phyloP scores from a whole-genome alignment of 768 basidiomycete species.

The Hygrophorus russula region DNA sequence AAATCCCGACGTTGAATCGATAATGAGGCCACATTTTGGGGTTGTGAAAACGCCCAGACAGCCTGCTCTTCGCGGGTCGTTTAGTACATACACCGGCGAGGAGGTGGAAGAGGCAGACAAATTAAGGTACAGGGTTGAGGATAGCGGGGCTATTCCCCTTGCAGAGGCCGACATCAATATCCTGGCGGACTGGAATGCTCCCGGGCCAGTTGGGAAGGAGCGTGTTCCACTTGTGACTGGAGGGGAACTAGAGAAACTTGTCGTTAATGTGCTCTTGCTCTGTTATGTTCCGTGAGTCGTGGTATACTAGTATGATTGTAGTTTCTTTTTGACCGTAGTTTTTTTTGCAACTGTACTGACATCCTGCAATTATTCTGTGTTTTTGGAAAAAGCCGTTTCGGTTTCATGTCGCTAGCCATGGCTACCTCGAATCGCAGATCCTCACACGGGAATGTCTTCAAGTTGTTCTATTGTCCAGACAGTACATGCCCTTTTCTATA shows the following conservation, averaged over 20 bases:
- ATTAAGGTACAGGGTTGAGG: constrained; percentile 47
- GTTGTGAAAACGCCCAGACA: constrained; percentile 7
- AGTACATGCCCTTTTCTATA: no score
- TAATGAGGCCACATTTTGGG: neutral
- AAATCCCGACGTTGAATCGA: neutral
- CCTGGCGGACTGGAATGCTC: constrained; percentile 24
- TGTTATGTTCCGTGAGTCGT: constrained; percentile 47
- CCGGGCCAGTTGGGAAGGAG: constrained; percentile 44
- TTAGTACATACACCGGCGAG: constrained; percentile 30
- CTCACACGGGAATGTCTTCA: no score
- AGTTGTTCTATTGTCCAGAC: no score
- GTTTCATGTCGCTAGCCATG: no score
- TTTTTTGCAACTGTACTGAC: no score
- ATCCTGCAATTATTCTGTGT: no score
- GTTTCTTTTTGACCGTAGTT: no score
- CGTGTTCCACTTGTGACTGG: constrained; percentile 57
- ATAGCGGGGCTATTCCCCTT: constrained; percentile 57
- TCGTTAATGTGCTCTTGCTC: constrained; percentile 68
- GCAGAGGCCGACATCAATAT: constrained; percentile 51
- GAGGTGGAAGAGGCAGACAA: constrained; percentile 19
- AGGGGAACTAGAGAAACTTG: constrained; percentile 59
- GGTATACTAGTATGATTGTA: neutral
- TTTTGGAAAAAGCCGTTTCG: no score
- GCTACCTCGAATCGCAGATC: no score
- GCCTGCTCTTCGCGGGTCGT: constrained; percentile 33